Base-by-base conservation (phyloP, 2,329 filamentous ascomycete genomes). In the Botrytis cinerea region DNA sequence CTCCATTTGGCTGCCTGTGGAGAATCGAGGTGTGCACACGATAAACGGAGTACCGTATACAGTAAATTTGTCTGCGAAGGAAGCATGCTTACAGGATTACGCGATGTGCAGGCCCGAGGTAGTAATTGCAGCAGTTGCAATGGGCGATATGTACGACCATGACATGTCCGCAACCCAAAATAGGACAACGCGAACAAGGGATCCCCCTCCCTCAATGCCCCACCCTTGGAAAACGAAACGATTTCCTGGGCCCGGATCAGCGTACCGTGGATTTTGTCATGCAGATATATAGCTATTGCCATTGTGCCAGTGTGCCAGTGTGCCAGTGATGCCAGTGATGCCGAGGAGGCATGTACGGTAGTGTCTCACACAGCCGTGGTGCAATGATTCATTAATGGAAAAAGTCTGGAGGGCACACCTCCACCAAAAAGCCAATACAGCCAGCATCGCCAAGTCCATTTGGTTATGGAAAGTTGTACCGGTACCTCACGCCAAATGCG, bases 191-290 rank as follows among this genome's bases (percentile, higher is more conserved):
- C 48, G 48, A 12, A 57, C 51, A 57, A 57, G 51, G 51, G 18
- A 0, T 4, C n/a, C 51, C n/a, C 51, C n/a, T 18, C n/a, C 51
- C 6, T 20, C 22, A 4, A 51, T 14, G 22, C 59, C 22, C 10
- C 12, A 61, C 35, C 59, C 59, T 25, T n/a, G 22, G 7, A 25
- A 54, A 67, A 48, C 8, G 32, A 66, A 66, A 66, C 63, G 45
- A 66, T 48, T 48, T 38, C 63, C 63, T 48, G 45, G 63, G 28
- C 43, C 62, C 62, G 62, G 63, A 66, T 66, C 63, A 8, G 5
- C 32, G 22, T 66, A 66, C 63, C 28, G 63, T 66, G 63, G 43
- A 35, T n/a, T 4, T 5, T 61, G 35, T n/a, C 35, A 43, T 40
- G 59, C 35, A 61, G 14, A 28, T 16, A 5, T n/a, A 18, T 40